A percentile compares a stretch with the other conserved stretches of the same genome.
Evolutionary conservation across 2,329 filamentous ascomycete species (phyloP).

Genomic region (Trichophyton simii): DNA sequence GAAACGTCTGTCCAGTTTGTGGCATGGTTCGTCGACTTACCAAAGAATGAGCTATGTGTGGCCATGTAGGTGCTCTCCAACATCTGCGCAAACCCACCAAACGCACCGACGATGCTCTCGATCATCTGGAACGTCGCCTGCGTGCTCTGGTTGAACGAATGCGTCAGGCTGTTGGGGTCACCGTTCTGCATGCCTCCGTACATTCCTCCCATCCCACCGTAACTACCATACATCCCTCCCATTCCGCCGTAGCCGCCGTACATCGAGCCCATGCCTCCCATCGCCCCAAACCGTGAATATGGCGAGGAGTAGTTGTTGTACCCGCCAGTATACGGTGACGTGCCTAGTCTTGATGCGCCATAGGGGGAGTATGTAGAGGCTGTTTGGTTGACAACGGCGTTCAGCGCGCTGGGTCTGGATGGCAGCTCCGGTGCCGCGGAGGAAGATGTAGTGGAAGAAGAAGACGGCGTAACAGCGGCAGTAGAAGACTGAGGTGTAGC

Average conservation of each 20-base stretch:
- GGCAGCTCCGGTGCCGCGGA: constrained; percentile 57
- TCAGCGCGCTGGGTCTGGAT: constrained; percentile 65
- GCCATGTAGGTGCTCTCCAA: constrained; percentile 99
- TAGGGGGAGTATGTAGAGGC: constrained; percentile 66
- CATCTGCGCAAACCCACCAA: constrained; percentile 98
- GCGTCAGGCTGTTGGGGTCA: constrained; percentile 82
- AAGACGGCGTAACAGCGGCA: constrained; percentile 29
- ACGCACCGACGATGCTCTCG: constrained; percentile 89
- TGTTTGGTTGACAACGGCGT: constrained; percentile 72
- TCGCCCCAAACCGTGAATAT: constrained; percentile 41
- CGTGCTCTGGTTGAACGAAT: constrained; percentile 87
- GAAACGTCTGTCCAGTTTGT: neutral
- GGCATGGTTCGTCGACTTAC: constrained; percentile 43
- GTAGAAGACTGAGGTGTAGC: neutral
- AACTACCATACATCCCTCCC: constrained; percentile 37
- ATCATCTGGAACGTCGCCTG: constrained; percentile 97
- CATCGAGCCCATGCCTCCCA: constrained; percentile 33
- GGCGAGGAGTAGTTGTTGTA: constrained; percentile 44
- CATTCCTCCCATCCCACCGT: constrained; percentile 32
- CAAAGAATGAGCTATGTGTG: constrained; percentile 95
- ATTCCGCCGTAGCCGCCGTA: constrained; percentile 29
- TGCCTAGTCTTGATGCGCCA: constrained; percentile 44
- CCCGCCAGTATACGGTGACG: constrained; percentile 40
- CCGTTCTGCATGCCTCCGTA: constrained; percentile 34
- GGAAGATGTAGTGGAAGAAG: constrained; percentile 31